Evolutionary conservation across 2,329 filamentous ascomycete genomes (phyloP), one percentile per base, ranked within the genome.

Genomic region (Diatrype stigma): DNA sequence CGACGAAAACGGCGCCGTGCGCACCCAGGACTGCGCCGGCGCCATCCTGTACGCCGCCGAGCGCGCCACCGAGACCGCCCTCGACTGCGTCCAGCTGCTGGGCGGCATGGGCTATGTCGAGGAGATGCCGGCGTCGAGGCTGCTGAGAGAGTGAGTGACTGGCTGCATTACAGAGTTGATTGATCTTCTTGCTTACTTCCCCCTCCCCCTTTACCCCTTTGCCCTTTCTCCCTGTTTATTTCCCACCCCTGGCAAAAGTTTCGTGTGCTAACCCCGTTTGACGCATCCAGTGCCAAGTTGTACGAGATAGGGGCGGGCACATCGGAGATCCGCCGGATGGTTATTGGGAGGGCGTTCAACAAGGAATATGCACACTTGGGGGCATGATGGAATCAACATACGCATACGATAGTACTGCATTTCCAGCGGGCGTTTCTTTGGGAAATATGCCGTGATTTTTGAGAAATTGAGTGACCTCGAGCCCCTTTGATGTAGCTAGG

Each of bases 271-370:
- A 73, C 62, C 50, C 16, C 14, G 6, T 37, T 37, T 14, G 34
- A 16, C 12, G 14, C 46, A n/a, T 40, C 30, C 55, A 84, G 80
- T 70, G 82, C 82, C 34, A 86, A 86, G 68, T 70, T 99, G 53
- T 99, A 99, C 69, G 94, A 97, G 73, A 97, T 99, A 67, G 94
- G 94, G 1, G 94, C 94, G 5, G 94, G 94, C 6, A 97, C 94
- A 3, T 96, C 90, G 53, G 94, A 99, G 73, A 86, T 99, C 47
- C 79, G 94, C 58, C 80, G 92, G 57, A 95, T 97, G 84, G 90
- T 99, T 4, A 96, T 99, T 65, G 93, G 94, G 26, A 78, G 92
- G 58, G 88, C 85, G 1, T 96, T 96, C 60, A 96, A 96, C 70
- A 92, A 88, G 73, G 86, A 95, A 70, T 96, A 85, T 68, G 81